A percentile compares a stretch with the other conserved stretches of the same genome.
These are phyloP conservation scores for Fusarium praegraminearum DNA, from an alignment of 2,329 filamentous ascomycete genomes.

Conservation along the genomic window DNA sequence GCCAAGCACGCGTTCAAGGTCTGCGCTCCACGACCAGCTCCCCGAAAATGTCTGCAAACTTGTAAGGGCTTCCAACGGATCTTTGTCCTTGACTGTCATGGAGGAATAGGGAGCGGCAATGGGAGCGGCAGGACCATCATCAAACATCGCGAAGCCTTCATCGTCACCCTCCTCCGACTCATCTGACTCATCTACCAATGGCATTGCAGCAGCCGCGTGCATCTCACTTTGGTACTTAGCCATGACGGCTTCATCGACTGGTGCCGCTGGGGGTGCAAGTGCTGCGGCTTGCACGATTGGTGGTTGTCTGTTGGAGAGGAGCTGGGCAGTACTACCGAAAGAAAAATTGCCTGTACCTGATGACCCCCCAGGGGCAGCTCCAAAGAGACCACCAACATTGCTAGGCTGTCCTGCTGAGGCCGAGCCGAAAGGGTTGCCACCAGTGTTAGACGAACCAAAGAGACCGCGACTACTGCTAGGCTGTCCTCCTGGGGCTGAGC, in stretches of 20 bases:
- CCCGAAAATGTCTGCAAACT: slow-evolving; percentile 60
- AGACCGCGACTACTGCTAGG: not conserved
- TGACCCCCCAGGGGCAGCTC: not conserved
- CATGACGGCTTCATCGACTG: not conserved
- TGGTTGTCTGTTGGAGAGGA: not conserved
- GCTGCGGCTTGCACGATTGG: not conserved
- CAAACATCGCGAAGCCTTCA: not conserved
- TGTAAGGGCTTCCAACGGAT: slow-evolving; percentile 57
- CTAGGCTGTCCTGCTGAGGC: too few species aligned
- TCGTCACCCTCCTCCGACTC: slow-evolving; percentile 1
- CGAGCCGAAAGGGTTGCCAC: not conserved
- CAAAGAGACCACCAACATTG: slow-evolving; percentile 1
- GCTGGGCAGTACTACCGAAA: not conserved
- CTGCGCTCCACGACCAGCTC: slow-evolving; percentile 48
- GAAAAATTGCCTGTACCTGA: not conserved
- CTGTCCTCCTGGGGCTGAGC: not conserved
- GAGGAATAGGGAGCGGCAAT: not conserved
- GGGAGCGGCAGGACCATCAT: not conserved
- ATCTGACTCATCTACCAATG: not conserved
- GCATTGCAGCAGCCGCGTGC: slow-evolving; percentile 2
- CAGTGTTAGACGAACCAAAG: not conserved
- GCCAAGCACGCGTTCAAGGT: slow-evolving; percentile 49
- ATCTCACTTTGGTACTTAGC: slow-evolving; percentile 12
- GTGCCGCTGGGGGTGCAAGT: not conserved
- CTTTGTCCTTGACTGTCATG: not conserved